Evolutionary conservation across 257 asterid species (phyloP).

Genomic region (Fraxinus anomala): DNA sequence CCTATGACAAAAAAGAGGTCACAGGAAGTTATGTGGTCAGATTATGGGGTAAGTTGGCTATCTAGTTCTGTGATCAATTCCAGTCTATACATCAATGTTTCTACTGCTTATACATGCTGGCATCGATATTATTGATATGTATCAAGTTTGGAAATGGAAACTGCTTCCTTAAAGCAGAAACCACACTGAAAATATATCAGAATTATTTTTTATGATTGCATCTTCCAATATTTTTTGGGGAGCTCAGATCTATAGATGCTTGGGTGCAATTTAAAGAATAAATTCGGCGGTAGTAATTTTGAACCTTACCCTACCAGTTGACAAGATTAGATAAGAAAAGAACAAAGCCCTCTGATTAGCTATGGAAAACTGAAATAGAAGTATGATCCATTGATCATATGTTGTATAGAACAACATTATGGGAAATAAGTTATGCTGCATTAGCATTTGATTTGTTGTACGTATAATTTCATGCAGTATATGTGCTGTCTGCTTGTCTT

Average conservation of each 20-base stretch:
- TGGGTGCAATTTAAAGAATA: background rate
- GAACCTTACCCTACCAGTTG: background rate
- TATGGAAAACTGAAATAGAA: background rate
- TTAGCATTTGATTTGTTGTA: slow-evolving; percentile 12
- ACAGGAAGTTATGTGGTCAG: slow-evolving; percentile 60
- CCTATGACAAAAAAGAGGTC: slow-evolving; percentile 67
- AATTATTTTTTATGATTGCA: background rate
- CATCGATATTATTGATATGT: background rate
- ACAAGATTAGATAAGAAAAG: slow-evolving; percentile 2
- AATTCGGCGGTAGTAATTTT: background rate
- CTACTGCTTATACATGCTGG: background rate
- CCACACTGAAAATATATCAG: background rate
- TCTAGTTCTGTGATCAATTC: slow-evolving; percentile 5
- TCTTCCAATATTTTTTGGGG: background rate
- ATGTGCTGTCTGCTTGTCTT: background rate
- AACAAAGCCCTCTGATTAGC: background rate
- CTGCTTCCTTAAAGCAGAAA: background rate
- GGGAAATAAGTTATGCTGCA: slow-evolving; percentile 5
- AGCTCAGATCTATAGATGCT: no score
- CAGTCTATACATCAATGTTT: background rate
- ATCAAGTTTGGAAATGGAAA: slow-evolving; percentile 7
- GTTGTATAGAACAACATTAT: slow-evolving; percentile 12
- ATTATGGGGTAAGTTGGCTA: slow-evolving; percentile 60
- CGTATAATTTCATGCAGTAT: background rate
- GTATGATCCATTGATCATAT: background rate